Evolutionary conservation across 2,329 filamentous ascomycete species (phyloP).

Genomic region (Cladosporium cucumerinum): DNA sequence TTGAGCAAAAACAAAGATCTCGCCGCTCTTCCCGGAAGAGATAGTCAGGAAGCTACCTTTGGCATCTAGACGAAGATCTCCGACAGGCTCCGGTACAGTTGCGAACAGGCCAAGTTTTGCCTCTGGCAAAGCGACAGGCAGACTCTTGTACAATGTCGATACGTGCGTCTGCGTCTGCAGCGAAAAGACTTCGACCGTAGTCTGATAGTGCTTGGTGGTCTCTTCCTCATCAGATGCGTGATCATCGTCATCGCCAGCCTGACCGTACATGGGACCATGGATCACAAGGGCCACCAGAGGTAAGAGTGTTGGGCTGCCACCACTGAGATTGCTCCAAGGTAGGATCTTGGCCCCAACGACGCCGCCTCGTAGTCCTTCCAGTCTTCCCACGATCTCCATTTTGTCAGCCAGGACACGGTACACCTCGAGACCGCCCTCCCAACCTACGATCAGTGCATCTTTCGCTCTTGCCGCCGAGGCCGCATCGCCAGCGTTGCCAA

Average conservation of each 20-base stretch:
- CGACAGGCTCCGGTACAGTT: constrained; percentile 59
- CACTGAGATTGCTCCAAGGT: constrained; percentile 59
- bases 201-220: constrained; percentile 67
- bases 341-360: constrained; percentile 81
- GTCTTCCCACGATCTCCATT: constrained; percentile 63
- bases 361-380: constrained; percentile 75
- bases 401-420: constrained; percentile 70
- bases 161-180: constrained; percentile 70
- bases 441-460: constrained; percentile 72
- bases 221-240: constrained; percentile 35
- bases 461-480: constrained; percentile 47
- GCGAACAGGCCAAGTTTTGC: constrained; percentile 26
- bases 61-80: constrained; percentile 70
- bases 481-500: constrained; percentile 50
- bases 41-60: constrained; percentile 70
- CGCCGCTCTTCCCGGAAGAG: constrained; percentile 77
- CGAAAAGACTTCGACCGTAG: constrained; percentile 84
- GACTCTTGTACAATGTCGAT: constrained; percentile 69
- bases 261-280: constrained; percentile 68
- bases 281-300: constrained; percentile 77
- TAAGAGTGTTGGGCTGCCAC: constrained; percentile 54
- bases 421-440: constrained; percentile 75
- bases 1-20: constrained; percentile 69
- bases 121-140: constrained; percentile 50
- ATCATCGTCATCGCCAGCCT: constrained; percentile 28